Base-by-base conservation (phyloP, 1,284 basidiomycete species). In the Coriolopsis trogii region DNA sequence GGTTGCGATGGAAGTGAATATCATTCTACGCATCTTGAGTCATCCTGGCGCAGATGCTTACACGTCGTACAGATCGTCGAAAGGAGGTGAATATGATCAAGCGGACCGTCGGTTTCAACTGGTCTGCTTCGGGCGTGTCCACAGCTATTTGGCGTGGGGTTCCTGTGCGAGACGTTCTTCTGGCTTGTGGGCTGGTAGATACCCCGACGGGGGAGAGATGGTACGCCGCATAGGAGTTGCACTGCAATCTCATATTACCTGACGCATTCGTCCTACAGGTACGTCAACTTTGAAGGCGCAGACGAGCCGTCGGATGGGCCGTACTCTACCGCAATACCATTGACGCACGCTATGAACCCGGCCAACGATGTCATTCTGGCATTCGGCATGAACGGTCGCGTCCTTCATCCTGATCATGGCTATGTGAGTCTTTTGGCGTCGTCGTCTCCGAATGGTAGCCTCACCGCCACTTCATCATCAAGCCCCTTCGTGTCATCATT, bases 21-120 rank as follows among this genome's bases (percentile, higher is more conserved):
- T n/a, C 10, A 10, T 23, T 12, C 21, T 24, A 34, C 24, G 8
- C 16, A 10, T 1, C 23, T n/a, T 3, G 8, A 13, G 18, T 18
- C 9, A 24, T n/a, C n/a, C n/a, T n/a, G n/a, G n/a, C n/a, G n/a
- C n/a, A n/a, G n/a, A n/a, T n/a, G n/a, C n/a, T n/a, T n/a, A n/a
- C n/a, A 31, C 3, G 4, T 8, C 15, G 31, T 5, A 6, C 31
- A 64, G 63, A 62, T 40, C 53, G 63, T 3, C 42, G 63, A 0
- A 60, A 59, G 41, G 63, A 64, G 26, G 55, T 64, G 31, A 64
- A 61, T 46, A 62, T 62, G 63, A 46, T 61, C 24, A 62, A 61
- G 42, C 55, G 56, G 3, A 54, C 61, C 0, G 51, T 50, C 13
- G 63, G 59, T 1, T 59, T 61, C 44, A 53, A 55, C 28, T 64